Evolutionary conservation across 106 monocot species (phyloP), one percentile per base, ranked within the genome.

Genomic region (Dendrobium chrysotoxum): DNA sequence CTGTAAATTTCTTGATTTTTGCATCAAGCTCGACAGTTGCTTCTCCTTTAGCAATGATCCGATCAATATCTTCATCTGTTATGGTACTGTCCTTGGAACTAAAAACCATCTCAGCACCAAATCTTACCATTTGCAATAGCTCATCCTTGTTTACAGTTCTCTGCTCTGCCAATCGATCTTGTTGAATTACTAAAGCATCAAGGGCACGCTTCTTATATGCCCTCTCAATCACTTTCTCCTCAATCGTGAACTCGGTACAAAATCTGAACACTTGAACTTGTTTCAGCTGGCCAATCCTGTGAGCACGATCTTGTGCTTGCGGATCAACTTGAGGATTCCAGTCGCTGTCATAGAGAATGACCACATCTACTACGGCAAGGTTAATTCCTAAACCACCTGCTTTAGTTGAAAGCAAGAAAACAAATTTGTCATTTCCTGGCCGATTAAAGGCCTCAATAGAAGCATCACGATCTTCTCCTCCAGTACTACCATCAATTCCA

Each of bases 111-210:
- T 92, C 91, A 75, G 91, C 91, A 80, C 91, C 91, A 88, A 91
- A 91, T 61, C 88, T 86, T 71, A 91, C 91, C 91, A 91, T 92
- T 87, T 89, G 92, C 84, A 92, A 82, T 40, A 92, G 80, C 50
- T 92, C 92, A 84, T 92, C 85, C 76, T 92, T 92, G 53, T 92
- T 92, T 25, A 92, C 92, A 82, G 89, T 87, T 92, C n/a, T 99
- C 61, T 99, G 98, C 82, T 99, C 98, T 17, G 98, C 91, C 61
- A 99, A 80, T 50, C 98, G 89, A 10, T 95, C 98, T 88, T 99
- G 98, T 84, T 99, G 98, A 87, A 99, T 99, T 16, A 99, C 98
- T 81, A 99, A 88, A 80, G 98, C 98, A 88, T 99, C 98, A 65
- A 99, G 84, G 18, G 98, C 98, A 79, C 95, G 98, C 82, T 99